Percentiles rank a stretch among this genome's conserved stretches.
phyloP scores from a whole-genome alignment of 2,329 filamentous ascomycete genomes.

The Fusarium foetens region DNA sequence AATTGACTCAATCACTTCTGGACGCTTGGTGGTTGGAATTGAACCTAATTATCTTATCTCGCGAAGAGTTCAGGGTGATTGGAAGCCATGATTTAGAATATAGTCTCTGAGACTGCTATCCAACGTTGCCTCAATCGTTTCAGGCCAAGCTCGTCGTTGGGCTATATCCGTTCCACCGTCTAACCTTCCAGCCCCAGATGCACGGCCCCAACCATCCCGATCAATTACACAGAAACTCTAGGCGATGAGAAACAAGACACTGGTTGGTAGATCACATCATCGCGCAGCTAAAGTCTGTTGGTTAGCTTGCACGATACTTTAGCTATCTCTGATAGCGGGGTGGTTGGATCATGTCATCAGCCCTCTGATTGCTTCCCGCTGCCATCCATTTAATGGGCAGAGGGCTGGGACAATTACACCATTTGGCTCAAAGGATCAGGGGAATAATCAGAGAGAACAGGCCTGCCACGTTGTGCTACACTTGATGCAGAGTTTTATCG shows the following conservation, averaged over 20 bases:
- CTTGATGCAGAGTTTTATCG: neutral
- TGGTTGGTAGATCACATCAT: slow-evolving; percentile 36
- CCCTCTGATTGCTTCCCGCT: neutral
- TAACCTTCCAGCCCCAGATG: slow-evolving; percentile 11
- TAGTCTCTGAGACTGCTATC: neutral
- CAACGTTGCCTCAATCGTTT: slow-evolving; percentile 21
- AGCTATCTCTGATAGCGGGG: neutral
- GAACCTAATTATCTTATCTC: too few species aligned
- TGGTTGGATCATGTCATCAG: slow-evolving; percentile 20
- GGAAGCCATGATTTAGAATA: neutral
- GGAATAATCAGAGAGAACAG: neutral
- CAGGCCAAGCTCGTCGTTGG: slow-evolving; percentile 1
- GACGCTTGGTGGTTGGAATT: neutral
- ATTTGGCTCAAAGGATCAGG: neutral
- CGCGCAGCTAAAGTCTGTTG: slow-evolving; percentile 31
- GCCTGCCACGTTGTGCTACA: slow-evolving; percentile 22
- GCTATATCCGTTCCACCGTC: slow-evolving; percentile 20
- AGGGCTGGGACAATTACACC: slow-evolving; percentile 4
- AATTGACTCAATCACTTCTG: neutral
- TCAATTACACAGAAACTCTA: slow-evolving; percentile 27
- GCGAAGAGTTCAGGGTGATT: neutral
- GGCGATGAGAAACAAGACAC: slow-evolving; percentile 33
- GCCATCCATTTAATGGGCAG: neutral
- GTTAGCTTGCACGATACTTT: slow-evolving; percentile 23
- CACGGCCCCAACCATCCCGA: slow-evolving; percentile 25